Evolutionary conservation across 108 stramenopile species (phyloP).

Genomic region (Skeletonema tropicum): DNA sequence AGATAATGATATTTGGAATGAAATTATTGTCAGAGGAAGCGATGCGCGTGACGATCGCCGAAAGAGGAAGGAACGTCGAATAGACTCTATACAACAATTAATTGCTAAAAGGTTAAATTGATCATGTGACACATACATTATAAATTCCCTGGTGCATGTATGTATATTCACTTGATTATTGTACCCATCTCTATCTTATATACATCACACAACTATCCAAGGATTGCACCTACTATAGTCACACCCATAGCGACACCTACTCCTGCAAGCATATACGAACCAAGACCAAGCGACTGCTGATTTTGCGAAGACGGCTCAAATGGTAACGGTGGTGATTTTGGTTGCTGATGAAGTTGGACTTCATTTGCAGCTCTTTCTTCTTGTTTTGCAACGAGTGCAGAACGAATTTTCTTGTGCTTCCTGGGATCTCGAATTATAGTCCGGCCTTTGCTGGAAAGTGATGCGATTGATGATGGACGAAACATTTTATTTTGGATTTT

Average conservation of each 20-base stretch:
- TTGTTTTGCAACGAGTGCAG: background rate
- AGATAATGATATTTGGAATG: constrained; percentile 14
- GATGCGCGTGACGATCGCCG: constrained; percentile 23
- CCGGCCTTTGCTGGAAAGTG: constrained; percentile 28
- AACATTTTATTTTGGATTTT: background rate
- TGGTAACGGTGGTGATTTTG: constrained; percentile 37
- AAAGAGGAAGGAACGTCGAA: constrained; percentile 16
- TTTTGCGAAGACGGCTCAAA: constrained; percentile 61
- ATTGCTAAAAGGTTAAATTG: constrained; percentile 4
- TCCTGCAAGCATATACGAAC: constrained; percentile 75
- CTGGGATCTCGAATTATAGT: constrained; percentile 72
- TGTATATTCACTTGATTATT: background rate
- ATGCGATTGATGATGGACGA: constrained; percentile 10
- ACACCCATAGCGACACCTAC: constrained; percentile 76
- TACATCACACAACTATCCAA: constrained; percentile 40
- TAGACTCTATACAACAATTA: constrained; percentile 19
- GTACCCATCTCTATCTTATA: background rate
- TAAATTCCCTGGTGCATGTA: no score
- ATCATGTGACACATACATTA: no score
- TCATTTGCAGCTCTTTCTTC: no score
- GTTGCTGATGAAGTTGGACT: constrained; percentile 20
- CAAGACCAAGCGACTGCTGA: constrained; percentile 70
- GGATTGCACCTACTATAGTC: constrained; percentile 65
- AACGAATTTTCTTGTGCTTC: constrained; percentile 34
- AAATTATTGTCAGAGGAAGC: constrained; percentile 19